phyloP scores from a whole-genome alignment of 306 rosid species.

The Oxytropis ochrocephala region DNA sequence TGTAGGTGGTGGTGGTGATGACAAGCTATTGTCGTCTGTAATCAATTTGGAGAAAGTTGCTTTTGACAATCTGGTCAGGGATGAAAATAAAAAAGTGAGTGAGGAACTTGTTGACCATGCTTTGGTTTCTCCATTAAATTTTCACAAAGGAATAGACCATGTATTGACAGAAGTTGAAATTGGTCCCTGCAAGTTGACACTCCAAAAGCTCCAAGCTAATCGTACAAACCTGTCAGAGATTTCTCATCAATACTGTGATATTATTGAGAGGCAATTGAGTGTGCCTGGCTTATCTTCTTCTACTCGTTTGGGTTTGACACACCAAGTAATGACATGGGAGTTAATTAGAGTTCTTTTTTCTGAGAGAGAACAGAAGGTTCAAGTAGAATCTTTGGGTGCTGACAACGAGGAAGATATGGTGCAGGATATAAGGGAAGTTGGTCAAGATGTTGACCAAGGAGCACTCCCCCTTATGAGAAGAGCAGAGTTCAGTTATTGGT shows the following conservation, averaged over 20 bases:
- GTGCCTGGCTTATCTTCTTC: constrained; percentile 68
- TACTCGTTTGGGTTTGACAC: constrained; percentile 54
- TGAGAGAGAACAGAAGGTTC: constrained; percentile 50
- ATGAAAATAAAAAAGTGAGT: constrained; percentile 63
- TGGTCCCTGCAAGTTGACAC: constrained; percentile 65
- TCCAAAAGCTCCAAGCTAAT: constrained; percentile 64
- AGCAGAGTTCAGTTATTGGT: constrained; percentile 95
- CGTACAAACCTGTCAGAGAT: constrained; percentile 61
- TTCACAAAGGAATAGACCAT: constrained; percentile 68
- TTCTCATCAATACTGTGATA: constrained; percentile 70
- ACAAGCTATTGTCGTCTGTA: constrained; percentile 60
- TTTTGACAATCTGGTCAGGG: constrained; percentile 76
- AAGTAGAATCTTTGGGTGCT: constrained; percentile 45
- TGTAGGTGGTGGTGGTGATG: constrained; percentile 45
- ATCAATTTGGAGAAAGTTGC: constrained; percentile 83
- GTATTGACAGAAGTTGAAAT: constrained; percentile 51
- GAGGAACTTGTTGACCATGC: constrained; percentile 66
- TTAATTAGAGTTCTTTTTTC: constrained; percentile 88
- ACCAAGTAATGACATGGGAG: constrained; percentile 94
- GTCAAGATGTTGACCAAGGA: constrained; percentile 63
- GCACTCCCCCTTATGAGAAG: constrained; percentile 85
- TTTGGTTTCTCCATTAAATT: constrained; percentile 63
- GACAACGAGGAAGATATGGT: constrained; percentile 92
- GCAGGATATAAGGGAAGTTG: constrained; percentile 68
- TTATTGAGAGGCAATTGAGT: constrained; percentile 68